Evolutionary conservation across 768 basidiomycete genomes (phyloP), one percentile per base, ranked within the genome.

Genomic region (Trametes cingulata): DNA sequence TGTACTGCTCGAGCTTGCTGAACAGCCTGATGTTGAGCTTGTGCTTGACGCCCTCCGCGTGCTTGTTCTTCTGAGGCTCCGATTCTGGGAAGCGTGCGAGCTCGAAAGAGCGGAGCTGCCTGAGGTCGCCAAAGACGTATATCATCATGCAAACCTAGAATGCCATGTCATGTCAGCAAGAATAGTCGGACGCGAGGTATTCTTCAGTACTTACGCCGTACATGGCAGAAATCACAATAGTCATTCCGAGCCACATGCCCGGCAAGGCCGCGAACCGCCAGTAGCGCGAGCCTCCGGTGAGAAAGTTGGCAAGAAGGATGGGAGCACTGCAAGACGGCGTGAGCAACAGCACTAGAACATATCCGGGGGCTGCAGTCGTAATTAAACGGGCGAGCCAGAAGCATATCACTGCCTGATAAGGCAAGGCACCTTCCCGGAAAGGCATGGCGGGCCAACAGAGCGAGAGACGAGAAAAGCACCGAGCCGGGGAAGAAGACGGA

Each of bases 71-170:
- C 14, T 6, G 20, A 35, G 49, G 45, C 15, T 50, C 52, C 20
- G 27, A n/a, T 15, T 46, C 53, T 10, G 50, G 53, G 19, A 60
- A 41, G 54, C 88, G 79, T 3, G 83, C 71, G n/a, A 92, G 83
- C 69, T 91, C 90, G 67, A 91, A 91, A 63, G 84, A 86, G 65
- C 87, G 84, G 19, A 92, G 78, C 67, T 92, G 90, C 8, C 90
- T 78, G 19, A 91, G 76, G 72, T 92, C 90, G 8, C 90, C 90
- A 66, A 91, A 90, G 29, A 91, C 68, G 68, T 91, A 92, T 6
- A 92, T 82, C 68, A 88, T 89, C 56, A 91, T 69, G 69, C 90
- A 92, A 12, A 82, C 70, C 80, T 73, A 33, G 29, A 33, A 33
- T 33, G 35, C 6, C 6, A 35, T 12, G 0, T 12, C 8, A 13